These are phyloP conservation scores for Tolypocladium inflatum DNA, from an alignment of 2,329 filamentous ascomycete species.

Conservation along the genomic window DNA sequence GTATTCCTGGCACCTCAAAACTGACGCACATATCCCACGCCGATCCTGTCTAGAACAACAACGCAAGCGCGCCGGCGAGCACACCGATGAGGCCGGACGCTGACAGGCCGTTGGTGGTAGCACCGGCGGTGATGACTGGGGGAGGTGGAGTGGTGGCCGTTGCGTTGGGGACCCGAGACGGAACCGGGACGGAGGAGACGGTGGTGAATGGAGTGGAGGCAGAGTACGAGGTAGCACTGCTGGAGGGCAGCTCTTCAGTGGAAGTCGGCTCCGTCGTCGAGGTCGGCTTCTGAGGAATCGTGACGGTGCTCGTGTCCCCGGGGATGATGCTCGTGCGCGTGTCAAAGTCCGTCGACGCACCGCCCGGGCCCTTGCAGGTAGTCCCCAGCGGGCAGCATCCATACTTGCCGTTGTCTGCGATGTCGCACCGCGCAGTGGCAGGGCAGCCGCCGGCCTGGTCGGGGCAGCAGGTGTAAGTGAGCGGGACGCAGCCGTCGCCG, in stretches of 20 bases:
- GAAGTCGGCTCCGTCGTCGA: too few relatives aligned
- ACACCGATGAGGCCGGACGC: slow-evolving; percentile 9
- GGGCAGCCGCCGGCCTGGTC: slow-evolving; percentile 16
- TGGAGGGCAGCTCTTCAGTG: neutral
- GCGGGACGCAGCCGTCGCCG: slow-evolving; percentile 17
- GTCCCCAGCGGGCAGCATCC: slow-evolving; percentile 19
- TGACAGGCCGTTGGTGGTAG: slow-evolving; percentile 4
- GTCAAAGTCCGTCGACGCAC: slow-evolving; percentile 10
- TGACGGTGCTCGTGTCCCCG: slow-evolving; percentile 4
- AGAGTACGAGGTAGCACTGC: neutral
- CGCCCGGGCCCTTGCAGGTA: slow-evolving; percentile 13
- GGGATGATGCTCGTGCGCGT: slow-evolving; percentile 1
- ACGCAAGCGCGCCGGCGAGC: slow-evolving; percentile 10
- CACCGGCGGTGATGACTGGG: slow-evolving; percentile 7
- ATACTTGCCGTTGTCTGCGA: slow-evolving; percentile 15
- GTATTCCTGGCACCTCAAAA: too few relatives aligned
- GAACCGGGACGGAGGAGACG: neutral
- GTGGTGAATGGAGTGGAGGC: neutral
- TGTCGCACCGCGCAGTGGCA: slow-evolving; percentile 11
- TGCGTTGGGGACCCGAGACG: neutral
- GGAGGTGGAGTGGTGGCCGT: neutral
- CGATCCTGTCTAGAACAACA: slow-evolving; percentile 7
- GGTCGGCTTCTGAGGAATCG: neutral
- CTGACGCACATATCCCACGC: too few relatives aligned
- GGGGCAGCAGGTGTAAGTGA: slow-evolving; percentile 19